Base-by-base conservation (phyloP, 257 asterid species). In the Dorcoceras hygrometricum region DNA sequence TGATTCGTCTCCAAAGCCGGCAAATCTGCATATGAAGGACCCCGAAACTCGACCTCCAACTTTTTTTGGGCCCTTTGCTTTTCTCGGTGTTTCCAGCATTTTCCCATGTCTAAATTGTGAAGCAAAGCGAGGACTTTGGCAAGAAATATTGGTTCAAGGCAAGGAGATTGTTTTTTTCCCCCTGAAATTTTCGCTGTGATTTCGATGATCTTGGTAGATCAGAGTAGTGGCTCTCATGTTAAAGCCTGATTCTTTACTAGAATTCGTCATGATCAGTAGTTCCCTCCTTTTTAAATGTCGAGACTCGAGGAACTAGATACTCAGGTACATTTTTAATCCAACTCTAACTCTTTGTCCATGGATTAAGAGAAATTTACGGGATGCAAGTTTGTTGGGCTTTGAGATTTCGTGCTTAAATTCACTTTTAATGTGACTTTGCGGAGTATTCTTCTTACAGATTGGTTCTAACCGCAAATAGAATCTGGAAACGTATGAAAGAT, bases 11-110 rank as follows among this genome's bases (percentile, higher is more conserved):
- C 84, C 82, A 76, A 66, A 73, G 51, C 70, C 83, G 76, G 79
- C 96, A 83, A 84, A 88, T 75, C 67, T 85, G 83, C 87, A 67
- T 25, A 70, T 62, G 65, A 57, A 69, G 89, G 82, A 31, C 91
- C 95, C 89, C 77, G 87, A 71, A 74, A 78, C 78, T 71, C 73
- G 65, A 50, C 24, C 48, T 54, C 59, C 19, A 36, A 62, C 43
- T 36, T 65, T 25, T 20, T 62, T 62, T 64, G 77, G 63, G 65
- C 70, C 69, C 48, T 73, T 14, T 32, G 28, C 31, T 57, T 14
- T 69, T 76, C 74, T 74, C 57, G 63, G 36, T 68, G 43, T 68
- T 39, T 61, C 69, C 67, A 62, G 62, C 53, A 65, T 67, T 34
- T 71, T 57, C 76, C 68, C 31, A 71, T 76, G 72, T 77, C 63